A percentile compares a stretch with the other conserved stretches of the same genome.
These are phyloP conservation scores for Cylindrotheca closterium DNA, from an alignment of 108 stramenopile genomes.

Conservation along the genomic window DNA sequence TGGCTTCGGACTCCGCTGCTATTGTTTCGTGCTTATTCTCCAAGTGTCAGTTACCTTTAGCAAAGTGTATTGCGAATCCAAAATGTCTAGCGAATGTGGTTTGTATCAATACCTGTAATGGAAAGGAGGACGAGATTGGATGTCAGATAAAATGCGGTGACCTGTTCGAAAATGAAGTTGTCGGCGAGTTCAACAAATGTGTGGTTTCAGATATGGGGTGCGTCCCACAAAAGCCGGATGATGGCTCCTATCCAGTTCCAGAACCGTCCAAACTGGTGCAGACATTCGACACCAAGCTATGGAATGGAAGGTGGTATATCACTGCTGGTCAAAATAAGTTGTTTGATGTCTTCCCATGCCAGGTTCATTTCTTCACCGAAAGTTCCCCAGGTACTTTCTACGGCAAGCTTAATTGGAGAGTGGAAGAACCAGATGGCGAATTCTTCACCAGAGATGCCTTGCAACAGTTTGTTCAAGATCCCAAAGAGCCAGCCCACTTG, in stretches of 20 bases:
- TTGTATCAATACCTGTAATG: constrained; percentile 93
- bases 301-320: constrained; percentile 93
- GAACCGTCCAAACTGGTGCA: constrained; percentile 52
- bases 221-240: constrained; percentile 89
- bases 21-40: constrained; percentile 76
- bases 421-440: constrained; percentile 95
- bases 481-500: constrained; percentile 77
- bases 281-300: constrained; percentile 84
- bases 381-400: constrained; percentile 82
- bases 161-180: constrained; percentile 92
- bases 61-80: constrained; percentile 87
- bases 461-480: constrained; percentile 91
- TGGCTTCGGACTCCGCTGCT: constrained; percentile 64
- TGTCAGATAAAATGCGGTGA: constrained; percentile 97
- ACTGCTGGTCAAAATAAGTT: constrained; percentile 90
- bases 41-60: constrained; percentile 66
- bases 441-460: constrained; percentile 92
- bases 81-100: constrained; percentile 94
- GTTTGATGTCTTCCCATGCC: constrained; percentile 96
- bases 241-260: constrained; percentile 89
- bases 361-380: constrained; percentile 96
- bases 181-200: constrained; percentile 96
- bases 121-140: constrained; percentile 78
- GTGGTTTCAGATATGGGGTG: constrained; percentile 90
- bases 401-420: constrained; percentile 93